A percentile compares a stretch with the other conserved stretches of the same genome.
phyloP scores from a whole-genome alignment of 2,329 filamentous ascomycete species.

The Xylaria polymorpha region DNA sequence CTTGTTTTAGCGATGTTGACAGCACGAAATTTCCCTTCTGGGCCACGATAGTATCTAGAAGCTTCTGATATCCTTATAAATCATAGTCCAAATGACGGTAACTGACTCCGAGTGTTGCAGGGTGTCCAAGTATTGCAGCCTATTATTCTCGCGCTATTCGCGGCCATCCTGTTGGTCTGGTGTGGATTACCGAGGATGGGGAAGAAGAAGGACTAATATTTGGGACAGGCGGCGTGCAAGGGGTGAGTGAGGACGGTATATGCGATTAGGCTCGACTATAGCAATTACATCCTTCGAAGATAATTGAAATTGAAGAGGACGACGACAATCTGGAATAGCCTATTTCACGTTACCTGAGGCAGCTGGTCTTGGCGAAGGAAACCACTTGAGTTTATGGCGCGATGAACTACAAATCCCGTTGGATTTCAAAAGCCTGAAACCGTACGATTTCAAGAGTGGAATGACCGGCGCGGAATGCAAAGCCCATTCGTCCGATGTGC shows the following conservation, averaged over 20 bases:
- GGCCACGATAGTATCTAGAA: too few species aligned
- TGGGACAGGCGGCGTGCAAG: background rate
- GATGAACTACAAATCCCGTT: background rate
- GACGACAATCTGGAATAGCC: background rate
- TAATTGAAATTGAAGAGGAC: background rate
- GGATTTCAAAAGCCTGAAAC: background rate
- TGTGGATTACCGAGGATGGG: constrained; percentile 56
- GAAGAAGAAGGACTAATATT: constrained; percentile 55
- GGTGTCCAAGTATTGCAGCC: constrained; percentile 69
- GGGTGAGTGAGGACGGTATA: background rate
- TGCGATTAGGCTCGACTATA: background rate
- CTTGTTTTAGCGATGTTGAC: too few species aligned
- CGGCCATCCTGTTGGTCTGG: constrained; percentile 59
- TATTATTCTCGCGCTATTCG: constrained; percentile 64
- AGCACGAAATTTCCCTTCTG: too few species aligned
- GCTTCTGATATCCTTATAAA: too few species aligned
- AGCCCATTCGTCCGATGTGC: constrained; percentile 15
- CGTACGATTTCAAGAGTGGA: constrained; percentile 4
- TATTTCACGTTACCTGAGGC: background rate
- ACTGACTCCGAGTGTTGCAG: background rate
- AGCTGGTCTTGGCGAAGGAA: background rate
- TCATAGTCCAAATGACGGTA: too few species aligned
- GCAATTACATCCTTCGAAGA: background rate
- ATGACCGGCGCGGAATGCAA: background rate
- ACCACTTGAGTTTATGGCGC: background rate